phyloP scores from a whole-genome alignment of 2,329 filamentous ascomycete genomes.

The Trichoderma aggressivum region DNA sequence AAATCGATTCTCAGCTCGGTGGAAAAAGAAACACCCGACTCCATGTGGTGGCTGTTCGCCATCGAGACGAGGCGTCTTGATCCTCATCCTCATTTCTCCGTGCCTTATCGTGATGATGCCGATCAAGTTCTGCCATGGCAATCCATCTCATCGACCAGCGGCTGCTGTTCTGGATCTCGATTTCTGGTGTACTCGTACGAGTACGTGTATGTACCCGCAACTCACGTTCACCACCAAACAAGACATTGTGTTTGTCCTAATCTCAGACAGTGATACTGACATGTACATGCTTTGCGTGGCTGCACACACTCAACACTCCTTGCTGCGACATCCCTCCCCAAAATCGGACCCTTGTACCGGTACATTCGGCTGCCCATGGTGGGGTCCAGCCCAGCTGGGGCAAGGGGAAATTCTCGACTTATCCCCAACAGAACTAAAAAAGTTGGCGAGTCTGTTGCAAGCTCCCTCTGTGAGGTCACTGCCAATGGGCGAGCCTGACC shows the following conservation, averaged over 20 bases:
- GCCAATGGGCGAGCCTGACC: background rate
- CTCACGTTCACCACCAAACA: background rate
- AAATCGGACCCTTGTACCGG: slow-evolving; percentile 3
- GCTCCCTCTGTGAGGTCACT: slow-evolving; percentile 17
- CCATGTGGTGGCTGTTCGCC: background rate
- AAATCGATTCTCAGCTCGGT: background rate
- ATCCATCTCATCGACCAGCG: background rate
- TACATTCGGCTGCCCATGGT: slow-evolving; percentile 9
- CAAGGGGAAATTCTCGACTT: slow-evolving; percentile 20
- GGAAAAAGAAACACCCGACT: background rate
- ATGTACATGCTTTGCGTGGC: background rate
- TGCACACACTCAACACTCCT: slow-evolving; percentile 8
- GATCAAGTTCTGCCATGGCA: background rate
- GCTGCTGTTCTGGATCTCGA: background rate
- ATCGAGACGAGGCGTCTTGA: background rate
- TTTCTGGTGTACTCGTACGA: background rate
- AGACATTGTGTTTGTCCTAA: background rate
- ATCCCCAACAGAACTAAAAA: slow-evolving; percentile 45
- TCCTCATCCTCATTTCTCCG: background rate
- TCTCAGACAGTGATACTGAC: background rate
- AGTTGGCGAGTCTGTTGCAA: slow-evolving; percentile 23
- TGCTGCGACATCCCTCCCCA: background rate
- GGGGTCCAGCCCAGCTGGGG: slow-evolving; percentile 12
- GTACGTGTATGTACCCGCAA: background rate
- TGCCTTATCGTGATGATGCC: background rate